phyloP scores from a whole-genome alignment of 768 basidiomycete species.

The Paxillus involutus region DNA sequence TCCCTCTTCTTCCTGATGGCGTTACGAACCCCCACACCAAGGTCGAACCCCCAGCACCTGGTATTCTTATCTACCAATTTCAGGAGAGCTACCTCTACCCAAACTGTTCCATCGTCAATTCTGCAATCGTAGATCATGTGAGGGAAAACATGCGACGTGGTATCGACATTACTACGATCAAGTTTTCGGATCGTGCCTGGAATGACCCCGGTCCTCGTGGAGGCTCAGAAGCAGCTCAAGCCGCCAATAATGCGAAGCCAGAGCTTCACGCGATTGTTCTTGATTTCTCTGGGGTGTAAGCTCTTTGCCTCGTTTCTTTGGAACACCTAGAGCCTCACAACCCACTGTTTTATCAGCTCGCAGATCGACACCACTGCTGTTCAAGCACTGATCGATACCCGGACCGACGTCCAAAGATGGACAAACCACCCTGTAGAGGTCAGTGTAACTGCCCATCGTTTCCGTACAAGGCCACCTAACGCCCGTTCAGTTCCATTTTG shows the following conservation, averaged over 20 bases:
- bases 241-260: conserved; percentile 56
- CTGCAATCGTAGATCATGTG: conserved; percentile 76
- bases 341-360: conserved; percentile 43
- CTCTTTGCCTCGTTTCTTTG: neutral
- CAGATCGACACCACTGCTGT: conserved; percentile 92
- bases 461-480: neutral
- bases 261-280: conserved; percentile 82
- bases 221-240: conserved; percentile 45
- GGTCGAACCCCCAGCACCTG: conserved; percentile 78
- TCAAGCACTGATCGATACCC: conserved; percentile 88
- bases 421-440: conserved; percentile 74
- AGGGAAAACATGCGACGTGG: conserved; percentile 76
- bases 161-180: conserved; percentile 64
- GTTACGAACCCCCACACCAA: conserved; percentile 69
- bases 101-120: conserved; percentile 69
- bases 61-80: conserved; percentile 87
- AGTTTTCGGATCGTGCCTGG: conserved; percentile 81
- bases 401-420: conserved; percentile 87
- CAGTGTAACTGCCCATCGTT: conserved; percentile 11
- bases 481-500: conserved; percentile 83
- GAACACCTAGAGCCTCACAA: neutral
- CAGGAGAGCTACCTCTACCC: conserved; percentile 91
- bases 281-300: conserved; percentile 82
- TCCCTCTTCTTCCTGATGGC: conserved; percentile 65
- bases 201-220: conserved; percentile 84